Percentiles rank a stretch among this genome's conserved stretches.
Evolutionary conservation across 106 monocot genomes (phyloP).

Genomic region (Acorus calamus): DNA sequence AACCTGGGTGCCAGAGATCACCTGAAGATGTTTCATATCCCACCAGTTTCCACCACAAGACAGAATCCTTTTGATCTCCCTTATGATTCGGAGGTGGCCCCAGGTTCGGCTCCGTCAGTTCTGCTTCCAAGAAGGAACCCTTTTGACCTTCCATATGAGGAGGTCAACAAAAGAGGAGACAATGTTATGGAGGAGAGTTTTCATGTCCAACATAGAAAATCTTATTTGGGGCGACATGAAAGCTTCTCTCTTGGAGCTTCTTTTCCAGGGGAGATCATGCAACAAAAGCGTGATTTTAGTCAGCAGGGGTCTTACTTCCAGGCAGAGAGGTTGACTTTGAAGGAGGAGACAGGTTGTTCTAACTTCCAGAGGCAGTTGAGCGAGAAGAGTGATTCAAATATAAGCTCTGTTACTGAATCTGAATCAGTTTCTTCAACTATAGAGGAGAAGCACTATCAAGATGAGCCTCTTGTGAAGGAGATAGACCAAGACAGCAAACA

Average conservation of each 20-base stretch:
- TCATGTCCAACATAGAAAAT: conserved; percentile 18
- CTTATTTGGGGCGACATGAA: conserved; percentile 37
- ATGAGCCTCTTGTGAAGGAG: conserved; percentile 16
- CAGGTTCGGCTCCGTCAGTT: conserved; percentile 63
- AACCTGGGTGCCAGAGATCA: conserved; percentile 48
- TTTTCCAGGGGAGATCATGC: conserved; percentile 24
- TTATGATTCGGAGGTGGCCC: conserved; percentile 57
- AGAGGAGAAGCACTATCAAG: conserved; percentile 16
- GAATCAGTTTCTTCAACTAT: conserved; percentile 21
- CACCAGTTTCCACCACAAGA: conserved; percentile 41
- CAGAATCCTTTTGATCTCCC: conserved; percentile 68
- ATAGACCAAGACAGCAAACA: conserved; percentile 4
- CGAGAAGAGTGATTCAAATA: conserved; percentile 30
- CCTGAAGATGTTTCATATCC: conserved; percentile 34
- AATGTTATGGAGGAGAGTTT: conserved; percentile 3
- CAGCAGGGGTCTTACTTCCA: conserved; percentile 35
- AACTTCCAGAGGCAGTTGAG: conserved; percentile 17
- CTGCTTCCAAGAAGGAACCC: conserved; percentile 40
- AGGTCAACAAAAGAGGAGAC: conserved; percentile 8
- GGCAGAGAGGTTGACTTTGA: conserved; percentile 21
- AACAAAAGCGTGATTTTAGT: conserved; percentile 12
- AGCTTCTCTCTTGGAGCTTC: conserved; percentile 29
- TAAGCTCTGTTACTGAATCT: conserved; percentile 21
- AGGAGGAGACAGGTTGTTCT: conserved; percentile 7
- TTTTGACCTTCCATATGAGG: conserved; percentile 47